Evolutionary conservation across 1,139 yeast species (phyloP), one percentile per base, ranked within the genome.

Genomic region (Hansenula sp.): DNA sequence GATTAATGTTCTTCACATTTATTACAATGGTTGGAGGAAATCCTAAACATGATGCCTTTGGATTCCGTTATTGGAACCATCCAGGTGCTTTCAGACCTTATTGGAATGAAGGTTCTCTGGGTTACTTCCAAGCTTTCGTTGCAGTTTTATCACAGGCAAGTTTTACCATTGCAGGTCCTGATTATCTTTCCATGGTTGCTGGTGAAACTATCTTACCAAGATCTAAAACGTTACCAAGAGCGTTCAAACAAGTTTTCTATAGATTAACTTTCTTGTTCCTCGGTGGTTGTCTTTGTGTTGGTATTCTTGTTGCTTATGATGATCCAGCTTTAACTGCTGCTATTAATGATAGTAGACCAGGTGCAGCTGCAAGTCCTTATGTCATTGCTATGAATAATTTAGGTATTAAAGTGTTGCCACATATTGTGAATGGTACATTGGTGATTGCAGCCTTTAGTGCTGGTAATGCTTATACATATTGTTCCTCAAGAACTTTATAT

Each of bases 1-100:
- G 94, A 0, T 71, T 88, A 38, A 77, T 87, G 51, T 56, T 81
- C 30, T 87, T 85, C 66, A 84, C 93, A 0, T 79, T 87, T 50
- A 60, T 87, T 48, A 81, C 90, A 13, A 87, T 87, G 96, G 77
- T 84, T 45, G 96, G 96, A 18, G 96, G 94, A 17, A 86, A 86
- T 60, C 90, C 90, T 5, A 54, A 70, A 41, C 76, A 71, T 48
- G 85, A 82, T 59, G 79, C 76, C 1, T 81, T 76, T 61, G 90
- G 90, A 0, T 84, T 84, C 63, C 68, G 87, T 49, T 63, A 80
- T 60, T 82, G 91, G 87, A 53, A 60, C 13, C 61, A 74, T 36
- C 79, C 79, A 3, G 75, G 76, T 27, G 71, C 81, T 1, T 77
- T 85, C 55, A 81, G 79, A 33, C 76, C 74, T 50, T 78, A 74